Evolutionary conservation across 352 stramenopile species (phyloP).

Genomic region (Pythium monospermum): DNA sequence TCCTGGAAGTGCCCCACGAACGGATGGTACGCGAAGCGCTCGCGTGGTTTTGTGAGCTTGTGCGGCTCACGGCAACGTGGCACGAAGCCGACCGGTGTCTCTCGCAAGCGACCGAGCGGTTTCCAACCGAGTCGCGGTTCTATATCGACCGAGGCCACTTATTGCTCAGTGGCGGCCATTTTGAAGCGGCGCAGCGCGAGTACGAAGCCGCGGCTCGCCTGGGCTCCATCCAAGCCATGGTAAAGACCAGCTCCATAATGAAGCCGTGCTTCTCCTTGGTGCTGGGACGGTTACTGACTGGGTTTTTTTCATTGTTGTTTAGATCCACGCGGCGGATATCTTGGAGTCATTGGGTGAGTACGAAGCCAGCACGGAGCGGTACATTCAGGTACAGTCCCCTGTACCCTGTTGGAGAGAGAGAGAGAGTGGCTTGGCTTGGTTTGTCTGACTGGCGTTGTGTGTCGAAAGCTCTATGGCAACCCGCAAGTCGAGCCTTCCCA

Average conservation of each 20-base stretch:
- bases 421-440: too few relatives aligned
- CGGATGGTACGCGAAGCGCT: conserved; percentile 30
- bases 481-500: not conserved
- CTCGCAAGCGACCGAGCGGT: conserved; percentile 37
- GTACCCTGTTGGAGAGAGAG: too few relatives aligned
- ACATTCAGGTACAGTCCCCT: not conserved
- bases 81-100: conserved; percentile 50
- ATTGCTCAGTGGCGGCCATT: conserved; percentile 41
- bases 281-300: too few relatives aligned
- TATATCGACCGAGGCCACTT: conserved; percentile 58
- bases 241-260: conserved; percentile 17
- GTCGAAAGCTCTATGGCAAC: conserved; percentile 1
- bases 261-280: too few relatives aligned
- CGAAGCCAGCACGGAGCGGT: conserved; percentile 26
- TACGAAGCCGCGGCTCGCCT: conserved; percentile 42
- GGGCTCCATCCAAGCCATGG: conserved; percentile 41
- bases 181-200: conserved; percentile 51
- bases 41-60: conserved; percentile 46
- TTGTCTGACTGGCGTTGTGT: not conserved
- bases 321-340: conserved; percentile 53
- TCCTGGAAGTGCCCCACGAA: conserved; percentile 14
- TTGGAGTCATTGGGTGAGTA: conserved; percentile 58
- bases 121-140: conserved; percentile 49
- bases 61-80: conserved; percentile 41
- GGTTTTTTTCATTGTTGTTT: too few relatives aligned